Evolutionary conservation across 805 yeast species (phyloP).

Genomic region (Blastobotrys attinorum): DNA sequence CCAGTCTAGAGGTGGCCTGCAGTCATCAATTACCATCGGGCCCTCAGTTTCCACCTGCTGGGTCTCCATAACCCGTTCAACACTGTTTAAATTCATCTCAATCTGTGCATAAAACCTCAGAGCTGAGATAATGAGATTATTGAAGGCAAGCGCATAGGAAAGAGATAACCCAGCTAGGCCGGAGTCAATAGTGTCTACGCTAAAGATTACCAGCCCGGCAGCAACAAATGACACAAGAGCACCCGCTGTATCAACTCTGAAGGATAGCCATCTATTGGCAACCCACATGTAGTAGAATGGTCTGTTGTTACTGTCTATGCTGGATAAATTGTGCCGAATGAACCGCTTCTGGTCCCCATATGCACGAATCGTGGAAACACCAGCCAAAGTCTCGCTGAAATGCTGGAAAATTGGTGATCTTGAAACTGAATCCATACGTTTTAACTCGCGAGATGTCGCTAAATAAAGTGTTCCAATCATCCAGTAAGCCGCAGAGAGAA

Average conservation of each 20-base stretch:
- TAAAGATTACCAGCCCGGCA: constrained; percentile 66
- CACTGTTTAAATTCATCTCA: constrained; percentile 96
- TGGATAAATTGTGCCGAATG: constrained; percentile 67
- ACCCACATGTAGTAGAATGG: constrained; percentile 96
- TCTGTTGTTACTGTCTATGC: constrained; percentile 76
- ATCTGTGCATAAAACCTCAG: constrained; percentile 84
- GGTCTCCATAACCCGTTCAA: constrained; percentile 87
- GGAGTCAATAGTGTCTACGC: constrained; percentile 65
- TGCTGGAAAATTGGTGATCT: constrained; percentile 96
- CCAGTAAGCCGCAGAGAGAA: constrained; percentile 53
- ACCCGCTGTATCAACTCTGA: constrained; percentile 79
- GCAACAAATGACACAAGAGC: constrained; percentile 74
- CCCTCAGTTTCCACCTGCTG: constrained; percentile 83
- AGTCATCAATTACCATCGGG: constrained; percentile 53
- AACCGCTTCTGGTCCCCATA: constrained; percentile 88
- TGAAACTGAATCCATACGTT: constrained; percentile 79
- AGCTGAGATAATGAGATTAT: constrained; percentile 85
- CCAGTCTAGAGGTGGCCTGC: constrained; percentile 68
- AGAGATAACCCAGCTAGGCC: constrained; percentile 94
- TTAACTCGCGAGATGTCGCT: constrained; percentile 80
- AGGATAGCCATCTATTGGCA: constrained; percentile 87
- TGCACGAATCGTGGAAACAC: constrained; percentile 92
- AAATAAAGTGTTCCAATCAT: constrained; percentile 51
- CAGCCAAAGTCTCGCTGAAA: constrained; percentile 86
- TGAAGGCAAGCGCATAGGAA: constrained; percentile 84